Percentiles rank a stretch among this genome's conserved stretches.
phyloP scores from a whole-genome alignment of 2,329 filamentous ascomycete genomes.

The Aspergillus fructus region DNA sequence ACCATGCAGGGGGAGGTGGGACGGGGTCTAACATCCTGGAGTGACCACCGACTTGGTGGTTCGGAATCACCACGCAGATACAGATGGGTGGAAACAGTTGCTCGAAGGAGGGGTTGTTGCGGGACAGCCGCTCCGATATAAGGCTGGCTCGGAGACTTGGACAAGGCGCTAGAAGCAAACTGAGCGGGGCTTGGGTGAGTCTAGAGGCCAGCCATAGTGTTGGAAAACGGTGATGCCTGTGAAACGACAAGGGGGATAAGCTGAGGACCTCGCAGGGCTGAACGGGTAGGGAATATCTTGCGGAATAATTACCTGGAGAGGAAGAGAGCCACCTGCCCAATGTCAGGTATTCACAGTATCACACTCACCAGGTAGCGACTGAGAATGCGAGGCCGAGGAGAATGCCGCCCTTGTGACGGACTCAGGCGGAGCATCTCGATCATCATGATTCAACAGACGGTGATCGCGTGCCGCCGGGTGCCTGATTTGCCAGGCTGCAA shows the following conservation, averaged over 20 bases:
- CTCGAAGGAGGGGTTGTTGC: neutral
- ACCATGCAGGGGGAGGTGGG: constrained; percentile 50
- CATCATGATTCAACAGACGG: constrained; percentile 7
- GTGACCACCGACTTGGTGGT: constrained; percentile 14
- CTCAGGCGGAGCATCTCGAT: neutral
- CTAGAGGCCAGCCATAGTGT: constrained; percentile 15
- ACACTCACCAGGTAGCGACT: neutral
- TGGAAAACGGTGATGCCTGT: constrained; percentile 13
- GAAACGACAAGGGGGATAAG: neutral
- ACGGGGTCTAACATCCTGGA: constrained; percentile 46
- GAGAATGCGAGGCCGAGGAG: neutral
- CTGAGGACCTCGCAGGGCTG: neutral
- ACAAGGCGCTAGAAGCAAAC: neutral
- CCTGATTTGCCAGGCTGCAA: constrained; percentile 17
- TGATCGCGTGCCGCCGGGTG: constrained; percentile 16
- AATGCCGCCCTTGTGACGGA: neutral
- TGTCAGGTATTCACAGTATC: neutral
- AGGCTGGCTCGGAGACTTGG: constrained; percentile 5
- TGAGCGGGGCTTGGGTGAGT: constrained; percentile 4
- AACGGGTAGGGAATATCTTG: neutral
- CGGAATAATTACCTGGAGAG: neutral
- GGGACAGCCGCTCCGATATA: constrained; percentile 1
- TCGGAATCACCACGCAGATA: neutral
- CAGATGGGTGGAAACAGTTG: neutral
- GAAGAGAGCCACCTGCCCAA: neutral